Conservation (phyloP, 1,284 basidiomycete genomes). For the Butyriboletus appendiculatus region DNA sequence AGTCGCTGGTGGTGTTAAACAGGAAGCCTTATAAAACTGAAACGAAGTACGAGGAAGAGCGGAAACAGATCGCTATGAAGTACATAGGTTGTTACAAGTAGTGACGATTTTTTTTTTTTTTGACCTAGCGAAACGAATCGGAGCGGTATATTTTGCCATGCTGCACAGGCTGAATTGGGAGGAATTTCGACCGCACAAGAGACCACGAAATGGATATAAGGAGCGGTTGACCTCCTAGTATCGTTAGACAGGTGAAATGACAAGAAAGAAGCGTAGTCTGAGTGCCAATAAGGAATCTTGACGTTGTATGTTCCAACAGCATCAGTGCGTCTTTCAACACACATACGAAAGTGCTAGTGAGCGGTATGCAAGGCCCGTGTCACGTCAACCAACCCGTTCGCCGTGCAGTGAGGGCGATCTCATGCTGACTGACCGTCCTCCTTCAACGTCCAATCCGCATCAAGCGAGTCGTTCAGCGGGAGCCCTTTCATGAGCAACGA, state of each 20-base stretch:
- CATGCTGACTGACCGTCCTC: background rate
- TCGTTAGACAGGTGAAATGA: background rate
- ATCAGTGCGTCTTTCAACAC: background rate
- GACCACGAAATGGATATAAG: no score
- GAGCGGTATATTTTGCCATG: no score
- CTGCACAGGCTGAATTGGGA: no score
- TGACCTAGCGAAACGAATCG: no score
- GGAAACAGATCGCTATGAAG: no score
- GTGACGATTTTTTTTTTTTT: no score
- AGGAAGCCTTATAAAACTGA: no score
- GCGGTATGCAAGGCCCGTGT: background rate
- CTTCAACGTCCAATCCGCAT: constrained; percentile 5
- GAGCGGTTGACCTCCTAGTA: no score
- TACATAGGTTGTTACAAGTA: no score
- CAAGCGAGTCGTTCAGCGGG: background rate
- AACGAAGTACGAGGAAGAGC: no score
- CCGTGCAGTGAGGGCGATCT: background rate
- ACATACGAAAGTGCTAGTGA: background rate
- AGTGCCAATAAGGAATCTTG: background rate
- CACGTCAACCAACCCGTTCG: background rate
- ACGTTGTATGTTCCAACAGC: background rate
- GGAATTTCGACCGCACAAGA: no score
- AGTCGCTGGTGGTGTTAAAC: no score
- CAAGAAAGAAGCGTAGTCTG: background rate
- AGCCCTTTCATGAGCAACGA: constrained; percentile 11